Evolutionary conservation across 1,284 basidiomycete species (phyloP).

Genomic region (Porodaedalea pini): DNA sequence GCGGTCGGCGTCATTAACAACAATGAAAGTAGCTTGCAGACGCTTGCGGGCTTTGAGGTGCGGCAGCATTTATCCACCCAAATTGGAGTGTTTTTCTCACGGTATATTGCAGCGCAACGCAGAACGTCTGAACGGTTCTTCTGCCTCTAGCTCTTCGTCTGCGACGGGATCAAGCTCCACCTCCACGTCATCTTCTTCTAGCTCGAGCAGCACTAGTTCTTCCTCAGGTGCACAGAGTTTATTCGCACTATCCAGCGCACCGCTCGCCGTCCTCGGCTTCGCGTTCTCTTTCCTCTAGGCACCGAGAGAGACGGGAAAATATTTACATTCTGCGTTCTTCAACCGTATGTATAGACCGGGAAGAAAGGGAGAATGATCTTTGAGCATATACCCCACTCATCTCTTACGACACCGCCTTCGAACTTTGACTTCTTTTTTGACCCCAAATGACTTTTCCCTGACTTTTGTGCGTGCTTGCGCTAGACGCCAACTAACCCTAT

Average conservation of each 20-base stretch:
- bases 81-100: constrained; percentile 8
- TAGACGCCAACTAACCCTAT: too few relatives aligned
- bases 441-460: too few relatives aligned
- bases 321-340: background rate
- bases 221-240: constrained; percentile 3
- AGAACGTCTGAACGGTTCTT: constrained; percentile 51
- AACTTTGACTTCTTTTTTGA: too few relatives aligned
- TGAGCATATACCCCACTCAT: too few relatives aligned
- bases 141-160: constrained; percentile 26
- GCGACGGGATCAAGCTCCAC: constrained; percentile 10
- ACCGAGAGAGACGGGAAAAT: too few relatives aligned
- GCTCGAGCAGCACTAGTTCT: constrained; percentile 14
- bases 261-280: constrained; percentile 4
- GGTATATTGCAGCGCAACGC: constrained; percentile 42
- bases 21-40: constrained; percentile 46
- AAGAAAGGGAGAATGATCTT: background rate
- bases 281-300: background rate
- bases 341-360: background rate
- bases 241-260: background rate
- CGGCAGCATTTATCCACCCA: constrained; percentile 24
- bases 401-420: too few relatives aligned
- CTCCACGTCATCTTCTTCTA: constrained; percentile 20
- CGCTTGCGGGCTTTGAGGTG: constrained; percentile 51
- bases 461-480: too few relatives aligned
- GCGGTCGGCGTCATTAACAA: constrained; percentile 60